These are phyloP conservation scores for Brassica carinata DNA, from an alignment of 345 rosid species.

Conservation along the genomic window DNA sequence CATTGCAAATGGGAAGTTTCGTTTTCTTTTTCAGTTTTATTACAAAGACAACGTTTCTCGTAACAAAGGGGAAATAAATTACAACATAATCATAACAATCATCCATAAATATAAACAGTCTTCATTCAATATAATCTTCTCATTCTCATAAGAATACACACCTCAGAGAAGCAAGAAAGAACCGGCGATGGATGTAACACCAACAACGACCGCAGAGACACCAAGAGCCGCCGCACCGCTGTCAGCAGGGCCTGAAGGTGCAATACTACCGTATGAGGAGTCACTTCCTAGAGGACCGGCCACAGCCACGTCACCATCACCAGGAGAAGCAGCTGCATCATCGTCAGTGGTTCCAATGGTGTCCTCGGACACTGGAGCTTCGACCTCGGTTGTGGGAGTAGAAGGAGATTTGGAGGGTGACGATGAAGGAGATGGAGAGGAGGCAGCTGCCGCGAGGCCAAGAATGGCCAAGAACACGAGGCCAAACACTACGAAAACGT, in stretches of 20 bases:
- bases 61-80: not conserved
- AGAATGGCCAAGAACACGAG: constrained; percentile 38
- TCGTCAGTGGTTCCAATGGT: constrained; percentile 36
- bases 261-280: constrained; percentile 21
- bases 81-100: constrained; percentile 38
- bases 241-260: constrained; percentile 19
- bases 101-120: not conserved
- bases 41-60: constrained; percentile 19
- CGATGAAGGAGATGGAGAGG: constrained; percentile 33
- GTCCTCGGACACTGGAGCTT: constrained; percentile 28
- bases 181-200: constrained; percentile 42
- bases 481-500: constrained; percentile 19
- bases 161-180: constrained; percentile 45
- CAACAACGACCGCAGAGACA: constrained; percentile 39
- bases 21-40: not conserved
- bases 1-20: not conserved
- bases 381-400: constrained; percentile 6
- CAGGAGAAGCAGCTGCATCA: constrained; percentile 35
- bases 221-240: constrained; percentile 35
- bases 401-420: constrained; percentile 36
- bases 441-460: constrained; percentile 40
- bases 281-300: constrained; percentile 50
- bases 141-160: constrained; percentile 8
- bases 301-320: constrained; percentile 44
- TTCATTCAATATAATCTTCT: not conserved